Conservation (phyloP, 352 stramenopile genomes). For the Peronospora destructor region DNA sequence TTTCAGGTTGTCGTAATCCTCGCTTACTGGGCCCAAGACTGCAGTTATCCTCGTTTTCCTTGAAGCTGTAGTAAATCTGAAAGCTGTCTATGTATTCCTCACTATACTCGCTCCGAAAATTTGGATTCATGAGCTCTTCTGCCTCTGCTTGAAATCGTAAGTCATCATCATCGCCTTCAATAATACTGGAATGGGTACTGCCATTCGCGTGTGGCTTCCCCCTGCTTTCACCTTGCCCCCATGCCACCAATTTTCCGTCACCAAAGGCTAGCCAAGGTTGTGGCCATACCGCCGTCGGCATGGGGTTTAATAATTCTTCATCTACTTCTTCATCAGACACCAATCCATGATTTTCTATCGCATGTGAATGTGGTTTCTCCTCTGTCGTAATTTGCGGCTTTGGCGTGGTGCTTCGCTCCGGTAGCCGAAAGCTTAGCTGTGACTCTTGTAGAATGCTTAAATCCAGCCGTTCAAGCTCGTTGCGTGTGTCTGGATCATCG, state of each 20-base stretch:
- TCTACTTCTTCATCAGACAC: conserved; percentile 5
- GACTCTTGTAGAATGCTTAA: conserved; percentile 40
- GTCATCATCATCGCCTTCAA: conserved; percentile 27
- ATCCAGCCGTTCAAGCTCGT: conserved; percentile 49
- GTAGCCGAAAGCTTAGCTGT: conserved; percentile 41
- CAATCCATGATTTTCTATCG: neutral
- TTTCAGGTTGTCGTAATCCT: conserved; percentile 6
- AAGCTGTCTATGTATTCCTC: conserved; percentile 74
- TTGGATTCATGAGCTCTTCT: conserved; percentile 69
- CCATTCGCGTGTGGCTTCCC: conserved; percentile 5
- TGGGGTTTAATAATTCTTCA: conserved; percentile 6
- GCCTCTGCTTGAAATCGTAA: conserved; percentile 45
- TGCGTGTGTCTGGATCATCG: conserved; percentile 32
- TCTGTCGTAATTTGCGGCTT: conserved; percentile 33
- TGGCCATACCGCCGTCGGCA: conserved; percentile 8
- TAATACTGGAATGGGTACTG: conserved; percentile 10
- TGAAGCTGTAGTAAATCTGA: conserved; percentile 57
- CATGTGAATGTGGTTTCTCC: conserved; percentile 19
- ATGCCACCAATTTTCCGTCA: conserved; percentile 14
- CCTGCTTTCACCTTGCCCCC: conserved; percentile 6
- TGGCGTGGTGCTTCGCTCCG: conserved; percentile 51
- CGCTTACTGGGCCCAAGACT: conserved; percentile 4
- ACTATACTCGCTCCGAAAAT: conserved; percentile 75
- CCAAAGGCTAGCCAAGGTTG: conserved; percentile 2
- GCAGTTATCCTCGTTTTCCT: conserved; percentile 19